These are phyloP conservation scores for Colletotrichum caudatum DNA, from an alignment of 2,329 filamentous ascomycete genomes.

Conservation along the genomic window DNA sequence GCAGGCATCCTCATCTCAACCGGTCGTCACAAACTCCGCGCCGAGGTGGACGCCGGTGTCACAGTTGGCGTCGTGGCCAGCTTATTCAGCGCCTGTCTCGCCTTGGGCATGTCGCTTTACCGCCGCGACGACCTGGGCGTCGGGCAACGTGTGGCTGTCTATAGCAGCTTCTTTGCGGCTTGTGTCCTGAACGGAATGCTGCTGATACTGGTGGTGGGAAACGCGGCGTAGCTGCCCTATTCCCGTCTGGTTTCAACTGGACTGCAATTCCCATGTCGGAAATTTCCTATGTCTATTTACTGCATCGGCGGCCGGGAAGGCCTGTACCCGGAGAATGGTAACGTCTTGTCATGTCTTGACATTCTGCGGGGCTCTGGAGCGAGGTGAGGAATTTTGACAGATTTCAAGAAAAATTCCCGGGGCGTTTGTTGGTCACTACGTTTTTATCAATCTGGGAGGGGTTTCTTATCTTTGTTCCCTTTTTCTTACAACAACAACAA, in stretches of 20 bases:
- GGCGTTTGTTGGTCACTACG: conserved; percentile 13
- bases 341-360: not conserved
- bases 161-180: conserved; percentile 52
- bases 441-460: not conserved
- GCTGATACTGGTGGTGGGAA: conserved; percentile 56
- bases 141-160: conserved; percentile 57
- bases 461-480: not conserved
- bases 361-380: conserved; percentile 27
- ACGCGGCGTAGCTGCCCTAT: conserved; percentile 48
- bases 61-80: conserved; percentile 76
- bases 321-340: not conserved
- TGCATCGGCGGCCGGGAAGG: conserved; percentile 19
- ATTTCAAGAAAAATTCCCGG: conserved; percentile 14
- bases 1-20: conserved; percentile 75
- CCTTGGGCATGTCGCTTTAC: conserved; percentile 69
- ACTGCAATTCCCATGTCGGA: conserved; percentile 1
- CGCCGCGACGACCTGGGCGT: conserved; percentile 59
- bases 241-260: conserved; percentile 3
- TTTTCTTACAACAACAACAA: not conserved
- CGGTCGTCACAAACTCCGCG: conserved; percentile 73
- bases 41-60: conserved; percentile 81
- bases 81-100: conserved; percentile 72
- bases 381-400: conserved; percentile 23
- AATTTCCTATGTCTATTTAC: conserved; percentile 16
- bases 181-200: conserved; percentile 60